Evolutionary conservation across 2,329 filamentous ascomycete genomes (phyloP).

Genomic region (Beauveria medogensis): DNA sequence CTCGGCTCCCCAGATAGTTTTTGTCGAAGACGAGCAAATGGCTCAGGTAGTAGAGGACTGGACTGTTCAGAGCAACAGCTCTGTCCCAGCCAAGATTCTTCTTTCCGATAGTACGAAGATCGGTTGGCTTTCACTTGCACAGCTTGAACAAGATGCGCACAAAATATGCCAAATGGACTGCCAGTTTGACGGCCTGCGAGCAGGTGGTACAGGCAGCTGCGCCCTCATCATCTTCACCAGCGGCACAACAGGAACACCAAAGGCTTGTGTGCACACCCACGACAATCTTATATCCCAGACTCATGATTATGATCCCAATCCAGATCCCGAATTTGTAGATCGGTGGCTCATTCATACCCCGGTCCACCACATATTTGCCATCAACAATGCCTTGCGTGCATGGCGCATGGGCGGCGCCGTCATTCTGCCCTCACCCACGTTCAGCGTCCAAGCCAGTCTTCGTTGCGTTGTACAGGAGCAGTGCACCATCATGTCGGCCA

Average conservation of each 20-base stretch:
- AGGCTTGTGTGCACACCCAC: constrained; percentile 35
- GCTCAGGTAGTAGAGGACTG: constrained; percentile 16
- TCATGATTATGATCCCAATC: constrained; percentile 28
- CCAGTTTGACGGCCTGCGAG: constrained; percentile 4
- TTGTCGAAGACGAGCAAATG: constrained; percentile 23
- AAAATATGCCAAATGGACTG: not conserved
- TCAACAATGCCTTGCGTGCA: constrained; percentile 30
- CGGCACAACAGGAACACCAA: constrained; percentile 40
- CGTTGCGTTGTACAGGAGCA: constrained; percentile 23
- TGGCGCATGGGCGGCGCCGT: constrained; percentile 27
- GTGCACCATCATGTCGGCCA: constrained; percentile 32
- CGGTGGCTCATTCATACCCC: constrained; percentile 32
- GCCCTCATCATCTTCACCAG: constrained; percentile 40
- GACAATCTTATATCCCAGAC: constrained; percentile 31
- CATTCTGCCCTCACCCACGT: constrained; percentile 28
- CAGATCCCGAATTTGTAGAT: constrained; percentile 20
- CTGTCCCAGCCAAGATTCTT: constrained; percentile 6
- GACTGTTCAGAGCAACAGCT: not conserved
- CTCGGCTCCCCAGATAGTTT: constrained; percentile 21
- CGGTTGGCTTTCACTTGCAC: not conserved
- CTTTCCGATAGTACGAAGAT: not conserved
- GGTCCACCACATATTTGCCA: constrained; percentile 30
- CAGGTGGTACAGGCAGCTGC: constrained; percentile 13
- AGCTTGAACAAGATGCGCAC: not conserved
- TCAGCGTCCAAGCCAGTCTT: constrained; percentile 26